phyloP scores from a whole-genome alignment of 1,284 basidiomycete species.

The Melampsora abietis-canadensis region DNA sequence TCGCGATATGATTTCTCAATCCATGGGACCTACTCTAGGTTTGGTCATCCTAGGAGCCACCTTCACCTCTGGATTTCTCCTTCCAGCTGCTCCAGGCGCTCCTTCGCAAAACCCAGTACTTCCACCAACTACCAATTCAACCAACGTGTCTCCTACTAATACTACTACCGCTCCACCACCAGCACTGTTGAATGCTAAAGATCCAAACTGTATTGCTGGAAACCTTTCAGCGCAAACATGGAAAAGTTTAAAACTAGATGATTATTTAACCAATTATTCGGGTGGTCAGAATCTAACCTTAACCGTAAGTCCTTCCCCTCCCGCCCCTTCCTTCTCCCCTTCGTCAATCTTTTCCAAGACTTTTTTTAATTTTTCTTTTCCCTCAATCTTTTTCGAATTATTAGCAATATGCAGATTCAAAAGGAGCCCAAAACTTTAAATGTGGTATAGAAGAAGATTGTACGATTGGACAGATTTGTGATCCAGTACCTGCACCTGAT shows the following conservation, averaged over 20 bases:
- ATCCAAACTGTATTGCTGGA: constrained; percentile 18
- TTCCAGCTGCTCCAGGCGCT: no score
- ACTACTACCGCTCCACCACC: not conserved
- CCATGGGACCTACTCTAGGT: no score
- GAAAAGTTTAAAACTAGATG: not conserved
- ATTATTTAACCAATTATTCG: not conserved
- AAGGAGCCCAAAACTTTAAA: constrained; percentile 11
- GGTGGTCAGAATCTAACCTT: not conserved
- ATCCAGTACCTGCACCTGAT: constrained; percentile 6
- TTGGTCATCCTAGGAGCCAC: no score
- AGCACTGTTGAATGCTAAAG: not conserved
- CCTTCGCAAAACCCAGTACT: no score
- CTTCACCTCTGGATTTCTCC: no score
- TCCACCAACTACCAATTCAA: no score
- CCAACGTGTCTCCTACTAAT: not conserved
- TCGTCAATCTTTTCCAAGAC: not conserved
- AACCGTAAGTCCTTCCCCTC: not conserved
- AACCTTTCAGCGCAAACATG: constrained; percentile 14
- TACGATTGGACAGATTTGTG: constrained; percentile 13
- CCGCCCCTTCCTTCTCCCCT: not conserved
- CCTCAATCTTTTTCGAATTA: not conserved
- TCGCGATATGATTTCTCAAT: no score
- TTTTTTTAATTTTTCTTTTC: no score
- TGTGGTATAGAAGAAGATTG: constrained; percentile 25
- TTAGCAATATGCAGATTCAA: constrained; percentile 22